Conservation (phyloP, 2,329 filamentous ascomycete species). For the Colletotrichum sp. region DNA sequence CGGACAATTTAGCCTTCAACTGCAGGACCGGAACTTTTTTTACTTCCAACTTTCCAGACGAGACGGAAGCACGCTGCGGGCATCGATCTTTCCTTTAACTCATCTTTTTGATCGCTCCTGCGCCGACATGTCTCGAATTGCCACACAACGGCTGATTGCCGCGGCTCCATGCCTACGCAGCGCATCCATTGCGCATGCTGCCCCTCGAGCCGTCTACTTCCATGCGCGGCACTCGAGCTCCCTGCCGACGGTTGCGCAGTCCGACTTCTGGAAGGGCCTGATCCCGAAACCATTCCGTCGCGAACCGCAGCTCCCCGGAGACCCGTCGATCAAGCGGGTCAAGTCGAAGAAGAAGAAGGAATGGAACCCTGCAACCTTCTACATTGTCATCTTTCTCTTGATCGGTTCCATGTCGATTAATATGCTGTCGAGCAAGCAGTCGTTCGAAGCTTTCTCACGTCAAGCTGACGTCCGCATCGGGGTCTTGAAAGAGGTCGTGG, state of each 20-base stretch:
- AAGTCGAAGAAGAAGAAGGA: conserved; percentile 59
- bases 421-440: conserved; percentile 81
- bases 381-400: conserved; percentile 80
- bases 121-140: conserved; percentile 7
- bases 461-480: conserved; percentile 81
- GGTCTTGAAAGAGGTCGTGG: conserved; percentile 76
- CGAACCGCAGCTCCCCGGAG: conserved; percentile 36
- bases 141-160: not conserved
- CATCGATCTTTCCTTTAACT: not conserved
- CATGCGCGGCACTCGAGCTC: conserved; percentile 38
- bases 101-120: not conserved
- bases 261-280: conserved; percentile 72
- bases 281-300: conserved; percentile 71
- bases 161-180: not conserved
- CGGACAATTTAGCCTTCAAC: not conserved
- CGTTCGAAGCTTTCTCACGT: conserved; percentile 74
- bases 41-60: not conserved
- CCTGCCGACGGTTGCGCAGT: conserved; percentile 57
- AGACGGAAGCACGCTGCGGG: not conserved
- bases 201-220: not conserved
- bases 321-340: conserved; percentile 32
- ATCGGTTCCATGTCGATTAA: conserved; percentile 97
- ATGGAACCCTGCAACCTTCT: conserved; percentile 85
- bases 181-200: not conserved
- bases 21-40: not conserved